Conservation (phyloP, 2,329 filamentous ascomycete species). For the Pyricularia pennisetigena region DNA sequence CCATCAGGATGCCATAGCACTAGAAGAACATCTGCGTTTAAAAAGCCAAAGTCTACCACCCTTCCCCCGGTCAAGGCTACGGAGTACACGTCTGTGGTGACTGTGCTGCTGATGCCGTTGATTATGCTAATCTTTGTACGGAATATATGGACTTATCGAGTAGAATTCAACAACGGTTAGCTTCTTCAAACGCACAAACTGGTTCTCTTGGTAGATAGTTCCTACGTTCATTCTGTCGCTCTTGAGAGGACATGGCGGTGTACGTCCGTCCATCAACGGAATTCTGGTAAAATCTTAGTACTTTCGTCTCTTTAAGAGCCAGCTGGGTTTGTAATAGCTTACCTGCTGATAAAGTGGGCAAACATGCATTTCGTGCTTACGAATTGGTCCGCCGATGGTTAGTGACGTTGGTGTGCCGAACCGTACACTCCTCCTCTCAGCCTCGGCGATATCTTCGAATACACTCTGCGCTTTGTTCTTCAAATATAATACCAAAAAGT, state of each 20-base stretch:
- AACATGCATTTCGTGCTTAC: conserved; percentile 50
- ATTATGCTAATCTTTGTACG: conserved; percentile 39
- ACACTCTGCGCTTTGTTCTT: conserved; percentile 47
- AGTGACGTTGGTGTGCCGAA: conserved; percentile 48
- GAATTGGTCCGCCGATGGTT: conserved; percentile 31
- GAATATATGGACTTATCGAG: conserved; percentile 44
- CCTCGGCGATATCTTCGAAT: conserved; percentile 59
- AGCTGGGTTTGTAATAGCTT: neutral
- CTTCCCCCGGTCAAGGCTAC: conserved; percentile 30
- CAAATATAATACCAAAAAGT: conserved; percentile 52
- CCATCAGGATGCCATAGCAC: conserved; percentile 35
- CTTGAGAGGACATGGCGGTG: conserved; percentile 14
- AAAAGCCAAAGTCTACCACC: conserved; percentile 58
- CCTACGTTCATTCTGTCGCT: conserved; percentile 26
- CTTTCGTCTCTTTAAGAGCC: neutral
- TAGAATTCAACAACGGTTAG: neutral
- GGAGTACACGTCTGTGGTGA: conserved; percentile 25
- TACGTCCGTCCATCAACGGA: conserved; percentile 24
- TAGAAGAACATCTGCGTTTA: conserved; percentile 51
- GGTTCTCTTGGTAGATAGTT: neutral
- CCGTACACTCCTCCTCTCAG: conserved; percentile 57
- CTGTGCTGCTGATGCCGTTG: conserved; percentile 47
- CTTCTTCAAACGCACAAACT: neutral
- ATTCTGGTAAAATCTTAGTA: conserved; percentile 16
- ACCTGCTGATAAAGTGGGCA: conserved; percentile 18